A percentile compares a stretch with the other conserved stretches of the same genome.
Conservation (phyloP, 805 yeast species). For the Suhomyces emberorum region DNA sequence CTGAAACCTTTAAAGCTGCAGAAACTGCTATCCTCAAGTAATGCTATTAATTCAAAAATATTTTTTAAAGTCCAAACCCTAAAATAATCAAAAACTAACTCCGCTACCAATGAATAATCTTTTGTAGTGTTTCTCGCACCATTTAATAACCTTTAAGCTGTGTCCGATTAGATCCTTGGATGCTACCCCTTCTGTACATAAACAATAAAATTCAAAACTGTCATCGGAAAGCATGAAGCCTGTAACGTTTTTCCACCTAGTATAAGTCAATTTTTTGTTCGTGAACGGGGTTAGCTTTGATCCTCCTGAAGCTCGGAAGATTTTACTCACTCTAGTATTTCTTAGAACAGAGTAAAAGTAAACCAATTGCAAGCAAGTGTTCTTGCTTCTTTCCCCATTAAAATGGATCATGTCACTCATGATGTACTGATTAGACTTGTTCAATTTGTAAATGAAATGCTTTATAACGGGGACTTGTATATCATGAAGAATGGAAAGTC, state of each 20-base stretch:
- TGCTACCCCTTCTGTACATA: slow-evolving; percentile 44
- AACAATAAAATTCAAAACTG: slow-evolving; percentile 35
- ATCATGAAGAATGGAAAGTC: slow-evolving; percentile 20
- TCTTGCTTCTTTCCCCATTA: slow-evolving; percentile 17
- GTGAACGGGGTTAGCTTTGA: background rate
- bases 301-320: slow-evolving; percentile 15
- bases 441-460: slow-evolving; percentile 81
- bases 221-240: slow-evolving; percentile 39
- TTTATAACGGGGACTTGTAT: slow-evolving; percentile 44
- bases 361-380: slow-evolving; percentile 35
- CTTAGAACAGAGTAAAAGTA: slow-evolving; percentile 30
- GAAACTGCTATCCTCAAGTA: slow-evolving; percentile 31
- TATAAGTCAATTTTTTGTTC: slow-evolving; percentile 45
- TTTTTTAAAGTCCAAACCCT: background rate
- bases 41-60: too few relatives aligned
- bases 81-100: slow-evolving; percentile 40
- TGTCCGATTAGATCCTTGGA: slow-evolving; percentile 57
- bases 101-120: slow-evolving; percentile 75
- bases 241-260: slow-evolving; percentile 18
- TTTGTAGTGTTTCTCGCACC: slow-evolving; percentile 73
- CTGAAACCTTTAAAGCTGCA: slow-evolving; percentile 31
- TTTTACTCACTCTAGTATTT: slow-evolving; percentile 23
- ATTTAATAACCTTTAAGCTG: slow-evolving; percentile 61
- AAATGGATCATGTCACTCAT: slow-evolving; percentile 33
- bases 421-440: slow-evolving; percentile 62